A percentile compares a stretch with the other conserved stretches of the same genome.
Conservation (phyloP, 169 alveolate species). For the Besnoitia besnoiti region DNA sequence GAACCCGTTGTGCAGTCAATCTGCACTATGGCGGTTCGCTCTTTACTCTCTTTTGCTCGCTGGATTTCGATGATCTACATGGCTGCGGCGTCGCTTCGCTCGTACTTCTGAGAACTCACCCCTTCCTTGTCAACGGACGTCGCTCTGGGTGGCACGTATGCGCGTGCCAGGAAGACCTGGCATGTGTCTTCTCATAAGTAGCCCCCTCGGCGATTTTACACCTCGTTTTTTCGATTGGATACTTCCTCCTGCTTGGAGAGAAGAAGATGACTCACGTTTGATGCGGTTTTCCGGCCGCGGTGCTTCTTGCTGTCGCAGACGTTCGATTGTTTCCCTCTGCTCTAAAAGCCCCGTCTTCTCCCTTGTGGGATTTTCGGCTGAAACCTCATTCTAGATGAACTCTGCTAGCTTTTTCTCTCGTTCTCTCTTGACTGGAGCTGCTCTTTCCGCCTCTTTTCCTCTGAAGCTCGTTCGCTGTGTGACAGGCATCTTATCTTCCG, state of each 20-base stretch:
- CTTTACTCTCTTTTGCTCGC: not conserved
- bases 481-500: no score
- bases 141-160: not conserved
- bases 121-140: not conserved
- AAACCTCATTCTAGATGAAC: not conserved
- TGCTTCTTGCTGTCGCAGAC: no score
- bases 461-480: not conserved
- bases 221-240: no score
- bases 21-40: not conserved
- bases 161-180: not conserved
- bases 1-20: not conserved
- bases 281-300: no score
- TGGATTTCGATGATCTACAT: not conserved
- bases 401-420: not conserved
- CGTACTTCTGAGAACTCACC: not conserved
- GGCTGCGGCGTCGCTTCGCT: not conserved
- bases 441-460: not conserved
- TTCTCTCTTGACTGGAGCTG: not conserved
- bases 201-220: not conserved
- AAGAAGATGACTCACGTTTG: no score
- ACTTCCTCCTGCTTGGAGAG: no score
- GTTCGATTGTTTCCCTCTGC: not conserved
- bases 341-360: not conserved
- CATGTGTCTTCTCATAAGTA: not conserved
- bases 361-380: not conserved